phyloP scores from a whole-genome alignment of 306 rosid species.

The Lithocarpus polystachyus region DNA sequence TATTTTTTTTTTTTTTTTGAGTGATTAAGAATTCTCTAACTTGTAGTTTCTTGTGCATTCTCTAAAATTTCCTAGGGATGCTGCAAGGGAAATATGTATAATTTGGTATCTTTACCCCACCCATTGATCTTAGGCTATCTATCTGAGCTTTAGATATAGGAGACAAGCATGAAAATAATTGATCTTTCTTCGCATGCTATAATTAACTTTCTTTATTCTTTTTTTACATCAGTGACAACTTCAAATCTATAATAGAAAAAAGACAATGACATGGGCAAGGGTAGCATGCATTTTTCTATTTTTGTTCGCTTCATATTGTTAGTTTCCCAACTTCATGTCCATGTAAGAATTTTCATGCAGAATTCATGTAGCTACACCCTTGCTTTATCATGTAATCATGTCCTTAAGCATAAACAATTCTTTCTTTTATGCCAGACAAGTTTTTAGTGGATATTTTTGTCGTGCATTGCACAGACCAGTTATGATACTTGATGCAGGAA shows the following conservation, averaged over 20 bases:
- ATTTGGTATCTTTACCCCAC: not conserved
- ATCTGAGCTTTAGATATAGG: not conserved
- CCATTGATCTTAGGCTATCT: not conserved
- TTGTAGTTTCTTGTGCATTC: not conserved
- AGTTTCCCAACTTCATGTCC: not conserved
- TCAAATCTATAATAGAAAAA: not conserved
- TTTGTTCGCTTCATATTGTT: not conserved
- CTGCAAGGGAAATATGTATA: not conserved
- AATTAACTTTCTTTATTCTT: not conserved
- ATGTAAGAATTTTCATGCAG: not conserved
- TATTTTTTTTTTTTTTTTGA: not conserved
- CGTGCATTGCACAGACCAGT: no score
- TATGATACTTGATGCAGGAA: no score
- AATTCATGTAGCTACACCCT: not conserved
- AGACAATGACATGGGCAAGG: not conserved
- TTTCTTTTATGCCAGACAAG: not conserved
- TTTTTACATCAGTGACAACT: not conserved
- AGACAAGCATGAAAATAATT: not conserved
- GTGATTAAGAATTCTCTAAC: not conserved
- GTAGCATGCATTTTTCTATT: not conserved
- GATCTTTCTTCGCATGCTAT: not conserved
- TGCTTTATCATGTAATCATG: not conserved
- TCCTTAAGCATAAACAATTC: not conserved
- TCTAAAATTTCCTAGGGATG: not conserved
- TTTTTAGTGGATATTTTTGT: no score